Evolutionary conservation across 1,139 yeast genomes (phyloP), one percentile per base, ranked within the genome.

Genomic region (Nakaseomyces glabratus): DNA sequence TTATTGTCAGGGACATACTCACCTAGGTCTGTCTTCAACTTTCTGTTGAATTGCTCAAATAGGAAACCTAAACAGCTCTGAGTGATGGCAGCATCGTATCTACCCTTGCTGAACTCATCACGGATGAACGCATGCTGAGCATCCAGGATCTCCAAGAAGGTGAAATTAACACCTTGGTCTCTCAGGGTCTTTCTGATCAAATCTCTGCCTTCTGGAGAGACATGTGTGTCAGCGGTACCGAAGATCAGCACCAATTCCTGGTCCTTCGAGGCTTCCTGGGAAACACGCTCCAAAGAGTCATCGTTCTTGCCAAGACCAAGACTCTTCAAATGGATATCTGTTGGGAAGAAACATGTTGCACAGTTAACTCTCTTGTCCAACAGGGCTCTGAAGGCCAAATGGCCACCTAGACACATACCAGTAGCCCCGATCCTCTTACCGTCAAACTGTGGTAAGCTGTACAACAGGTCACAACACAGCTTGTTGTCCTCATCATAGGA

Each of bases 361-460:
- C 90, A 85, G 19, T 63, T 61, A 23, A 81, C 73, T 37, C 85
- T 61, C 20, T 69, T 66, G 49, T 81, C 86, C 44, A 81, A 65
- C 6, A 81, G 71, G 2, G 84, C 74, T 47, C 93, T 67, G 58
- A 72, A 79, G 1, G 93, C 90, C 50, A 81, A 63, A 52, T 82
- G 93, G 2, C 93, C 93, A 14, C 93, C 93, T 15, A 82, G 70
- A 54, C 93, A 82, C 88, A 82, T 82, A 16, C 93, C 93, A 2
- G 90, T 79, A 34, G 88, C 79, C 19, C 93, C 93, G 45, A 80
- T 69, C 42, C 68, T 71, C 30, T 44, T 45, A 29, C 90, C 90
- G 44, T 72, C 77, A 54, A 82, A 81, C 3, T 84, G 78, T 2
- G 69, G 63, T 43, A 81, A 63, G 2, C 68, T 52, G 35, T 58